phyloP scores from a whole-genome alignment of 2,329 filamentous ascomycete genomes.

The Septoria petroselini region DNA sequence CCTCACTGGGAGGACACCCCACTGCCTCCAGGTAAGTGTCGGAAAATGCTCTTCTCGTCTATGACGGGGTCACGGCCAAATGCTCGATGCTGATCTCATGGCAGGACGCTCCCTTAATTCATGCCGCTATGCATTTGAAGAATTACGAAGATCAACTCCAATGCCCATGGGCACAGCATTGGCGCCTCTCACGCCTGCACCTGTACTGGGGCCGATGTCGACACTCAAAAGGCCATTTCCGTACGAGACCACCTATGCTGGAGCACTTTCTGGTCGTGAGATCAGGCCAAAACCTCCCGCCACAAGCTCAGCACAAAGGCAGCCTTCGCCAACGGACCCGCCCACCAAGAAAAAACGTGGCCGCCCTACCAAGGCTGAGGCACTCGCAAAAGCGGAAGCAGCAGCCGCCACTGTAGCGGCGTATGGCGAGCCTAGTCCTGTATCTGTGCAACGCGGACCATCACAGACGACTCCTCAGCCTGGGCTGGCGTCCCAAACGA shows the following conservation, averaged over 20 bases:
- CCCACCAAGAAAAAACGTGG: conserved; percentile 47
- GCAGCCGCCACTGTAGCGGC: conserved; percentile 26
- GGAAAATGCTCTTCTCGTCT: neutral
- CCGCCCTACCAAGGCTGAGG: conserved; percentile 49
- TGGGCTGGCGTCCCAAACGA: conserved; percentile 1
- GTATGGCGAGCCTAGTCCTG: conserved; percentile 42
- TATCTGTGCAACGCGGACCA: conserved; percentile 28
- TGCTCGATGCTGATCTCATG: conserved; percentile 11
- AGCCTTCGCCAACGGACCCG: conserved; percentile 30
- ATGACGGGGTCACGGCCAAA: neutral
- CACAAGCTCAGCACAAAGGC: conserved; percentile 16
- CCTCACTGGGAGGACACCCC: conserved; percentile 51
- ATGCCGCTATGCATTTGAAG: conserved; percentile 34
- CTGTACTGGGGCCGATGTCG: conserved; percentile 27
- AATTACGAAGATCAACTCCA: conserved; percentile 29
- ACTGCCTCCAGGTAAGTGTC: conserved; percentile 48
- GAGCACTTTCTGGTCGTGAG: conserved; percentile 38
- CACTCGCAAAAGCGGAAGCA: conserved; percentile 45
- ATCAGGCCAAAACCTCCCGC: conserved; percentile 46
- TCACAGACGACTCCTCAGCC: conserved; percentile 18
- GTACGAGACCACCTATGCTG: conserved; percentile 30
- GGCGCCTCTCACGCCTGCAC: conserved; percentile 32
- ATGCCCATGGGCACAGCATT: conserved; percentile 20
- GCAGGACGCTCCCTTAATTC: conserved; percentile 38
- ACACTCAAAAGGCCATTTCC: conserved; percentile 33